Evolutionary conservation across 768 basidiomycete species (phyloP), one percentile per base, ranked within the genome.

Genomic region (Suillus subalutaceus): DNA sequence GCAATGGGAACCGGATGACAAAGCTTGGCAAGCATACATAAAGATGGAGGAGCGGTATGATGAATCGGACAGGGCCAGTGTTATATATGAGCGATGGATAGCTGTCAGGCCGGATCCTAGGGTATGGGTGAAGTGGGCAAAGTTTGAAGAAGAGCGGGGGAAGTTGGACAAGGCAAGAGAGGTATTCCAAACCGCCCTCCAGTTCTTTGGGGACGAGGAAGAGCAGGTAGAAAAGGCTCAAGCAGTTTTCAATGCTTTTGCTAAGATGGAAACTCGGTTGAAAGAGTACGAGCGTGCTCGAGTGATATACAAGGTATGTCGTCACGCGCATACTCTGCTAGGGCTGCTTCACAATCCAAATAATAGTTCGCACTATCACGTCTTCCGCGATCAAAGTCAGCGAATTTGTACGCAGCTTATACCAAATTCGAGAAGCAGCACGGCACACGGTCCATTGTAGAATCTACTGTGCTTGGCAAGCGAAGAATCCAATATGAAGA

Each of bases 1-100:
- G 95, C 88, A 94, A 70, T 99, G 97, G 97, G 97, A 99, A 75
- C 97, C 97, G 1, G 96, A 99, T 72, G 97, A 99, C 86, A 98
- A 98, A 82, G 96, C 97, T 4, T 99, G 97, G 97, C 93, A 96
- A 75, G 94, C 95, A n/a, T 99, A 97, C 79, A 93, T 99, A 84
- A 99, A 99, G 81, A 84, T 99, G 76, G 97, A 99, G 81, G 89
- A 91, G 74, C 86, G 97, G 62, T 99, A 99, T 75, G 83, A 89
- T 65, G 97, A 99, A 78, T 79, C 88, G 26, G 97, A 98, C 71
- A 85, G 97, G 10, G 97, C 96, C 3, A 97, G 95, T 66, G 82
- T 90, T 26, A 91, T 99, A 43, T 97, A 97, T 75, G 97, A 99
- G 73, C 85, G 95, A 10, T 94, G 94, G 92, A 85, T 93, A 62